Conservation (phyloP, 108 stramenopile species). For the Cyclotella sp. region DNA sequence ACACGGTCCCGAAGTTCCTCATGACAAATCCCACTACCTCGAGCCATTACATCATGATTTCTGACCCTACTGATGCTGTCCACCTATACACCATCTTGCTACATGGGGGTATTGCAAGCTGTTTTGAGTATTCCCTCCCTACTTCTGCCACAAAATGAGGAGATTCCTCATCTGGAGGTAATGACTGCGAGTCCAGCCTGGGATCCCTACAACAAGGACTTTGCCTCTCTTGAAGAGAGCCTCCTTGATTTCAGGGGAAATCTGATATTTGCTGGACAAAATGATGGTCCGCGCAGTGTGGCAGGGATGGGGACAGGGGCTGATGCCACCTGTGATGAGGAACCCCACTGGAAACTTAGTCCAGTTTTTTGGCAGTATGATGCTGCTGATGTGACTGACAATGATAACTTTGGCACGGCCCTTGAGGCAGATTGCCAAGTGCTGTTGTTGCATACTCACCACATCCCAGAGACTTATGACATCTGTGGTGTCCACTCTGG, state of each 20-base stretch:
- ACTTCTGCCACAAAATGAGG: background rate
- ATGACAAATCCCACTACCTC: conserved; percentile 3
- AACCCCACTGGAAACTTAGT: background rate
- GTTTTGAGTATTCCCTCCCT: conserved; percentile 2
- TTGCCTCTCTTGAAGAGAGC: conserved; percentile 1
- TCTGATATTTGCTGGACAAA: background rate
- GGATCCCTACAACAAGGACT: background rate
- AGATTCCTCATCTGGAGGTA: background rate
- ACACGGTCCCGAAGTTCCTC: conserved; percentile 29
- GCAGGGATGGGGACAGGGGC: background rate
- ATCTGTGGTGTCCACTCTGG: too few relatives aligned
- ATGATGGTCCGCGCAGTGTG: background rate
- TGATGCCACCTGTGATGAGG: background rate
- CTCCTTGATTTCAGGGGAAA: background rate
- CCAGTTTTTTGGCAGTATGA: background rate
- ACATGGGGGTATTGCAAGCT: background rate
- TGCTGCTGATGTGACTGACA: conserved; percentile 2
- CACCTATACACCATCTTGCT: background rate
- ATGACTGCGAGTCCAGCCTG: background rate
- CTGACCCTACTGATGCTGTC: background rate
- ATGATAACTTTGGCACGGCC: conserved; percentile 23
- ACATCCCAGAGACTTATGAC: too few relatives aligned
- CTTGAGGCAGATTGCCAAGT: background rate
- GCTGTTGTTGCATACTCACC: background rate
- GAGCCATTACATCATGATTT: conserved; percentile 4